phyloP scores from a whole-genome alignment of 352 stramenopile genomes.

The Blastocystis sp. region DNA sequence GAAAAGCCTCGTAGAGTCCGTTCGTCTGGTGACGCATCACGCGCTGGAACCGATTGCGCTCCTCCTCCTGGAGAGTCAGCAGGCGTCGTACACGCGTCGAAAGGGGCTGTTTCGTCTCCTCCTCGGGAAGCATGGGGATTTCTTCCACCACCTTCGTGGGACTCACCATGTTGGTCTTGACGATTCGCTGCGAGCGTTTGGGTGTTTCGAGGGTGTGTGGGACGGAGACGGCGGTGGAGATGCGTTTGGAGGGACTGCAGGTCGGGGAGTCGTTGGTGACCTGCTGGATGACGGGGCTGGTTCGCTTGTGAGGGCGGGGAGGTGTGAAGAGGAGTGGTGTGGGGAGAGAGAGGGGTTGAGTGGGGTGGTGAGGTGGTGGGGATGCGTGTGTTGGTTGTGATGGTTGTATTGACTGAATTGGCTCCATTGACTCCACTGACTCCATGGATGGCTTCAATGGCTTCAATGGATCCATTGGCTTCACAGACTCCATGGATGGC shows the following conservation, averaged over 20 bases:
- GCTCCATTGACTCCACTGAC: too few species aligned
- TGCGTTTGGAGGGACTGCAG: background rate
- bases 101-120: background rate
- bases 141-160: slow-evolving; percentile 29
- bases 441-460: too few species aligned
- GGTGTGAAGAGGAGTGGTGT: background rate
- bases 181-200: background rate
- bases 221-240: background rate
- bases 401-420: background rate
- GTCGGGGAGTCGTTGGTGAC: background rate
- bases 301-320: background rate
- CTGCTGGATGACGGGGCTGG: background rate
- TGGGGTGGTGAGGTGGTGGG: background rate
- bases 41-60: background rate
- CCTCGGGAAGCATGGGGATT: too few species aligned
- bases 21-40: background rate
- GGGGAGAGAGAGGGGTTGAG: background rate
- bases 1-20: background rate
- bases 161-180: background rate
- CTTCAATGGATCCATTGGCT: background rate
- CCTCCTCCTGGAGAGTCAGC: background rate
- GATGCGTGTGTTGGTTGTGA: background rate
- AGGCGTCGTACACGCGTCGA: background rate
- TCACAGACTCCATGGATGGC: background rate
- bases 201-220: background rate